phyloP scores from a whole-genome alignment of 257 asterid species.

The Fraxinus cuspidata region DNA sequence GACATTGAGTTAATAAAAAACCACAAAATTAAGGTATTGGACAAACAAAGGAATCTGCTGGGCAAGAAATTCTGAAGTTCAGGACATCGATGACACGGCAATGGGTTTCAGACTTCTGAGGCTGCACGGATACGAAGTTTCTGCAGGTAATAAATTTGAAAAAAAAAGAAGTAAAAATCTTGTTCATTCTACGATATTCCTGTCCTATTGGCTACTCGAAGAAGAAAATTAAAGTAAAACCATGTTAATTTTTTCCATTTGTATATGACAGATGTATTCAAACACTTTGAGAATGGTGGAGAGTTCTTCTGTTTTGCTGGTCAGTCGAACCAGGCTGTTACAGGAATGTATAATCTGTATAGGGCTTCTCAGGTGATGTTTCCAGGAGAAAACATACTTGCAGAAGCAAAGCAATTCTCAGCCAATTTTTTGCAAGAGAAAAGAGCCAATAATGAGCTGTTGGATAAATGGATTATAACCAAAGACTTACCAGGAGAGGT shows the following conservation, averaged over 20 bases:
- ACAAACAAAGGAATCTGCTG: constrained; percentile 78
- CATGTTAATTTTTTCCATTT: constrained; percentile 25
- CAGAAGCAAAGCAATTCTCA: constrained; percentile 48
- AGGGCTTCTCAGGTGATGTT: constrained; percentile 79
- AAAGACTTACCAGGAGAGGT: constrained; percentile 97
- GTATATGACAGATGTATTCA: constrained; percentile 76
- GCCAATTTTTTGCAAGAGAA: constrained; percentile 49
- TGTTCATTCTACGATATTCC: constrained; percentile 11
- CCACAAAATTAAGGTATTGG: constrained; percentile 55
- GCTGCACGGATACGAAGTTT: constrained; percentile 75
- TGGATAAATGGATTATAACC: constrained; percentile 91
- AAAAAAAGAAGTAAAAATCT: too few relatives aligned
- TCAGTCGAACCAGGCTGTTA: constrained; percentile 80
- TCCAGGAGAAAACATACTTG: constrained; percentile 60
- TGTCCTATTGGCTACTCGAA: constrained; percentile 72
- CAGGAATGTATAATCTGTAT: constrained; percentile 83
- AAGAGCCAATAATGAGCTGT: constrained; percentile 48
- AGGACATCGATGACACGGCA: constrained; percentile 90
- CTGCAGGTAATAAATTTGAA: constrained; percentile 49
- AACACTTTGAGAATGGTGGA: constrained; percentile 63
- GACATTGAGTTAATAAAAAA: background rate
- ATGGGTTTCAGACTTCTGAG: constrained; percentile 91
- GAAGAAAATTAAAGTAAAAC: too few relatives aligned
- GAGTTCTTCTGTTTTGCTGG: constrained; percentile 81
- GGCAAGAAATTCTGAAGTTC: constrained; percentile 74